These are phyloP conservation scores for Allium cepa DNA, from an alignment of 106 monocot genomes.

Conservation along the genomic window DNA sequence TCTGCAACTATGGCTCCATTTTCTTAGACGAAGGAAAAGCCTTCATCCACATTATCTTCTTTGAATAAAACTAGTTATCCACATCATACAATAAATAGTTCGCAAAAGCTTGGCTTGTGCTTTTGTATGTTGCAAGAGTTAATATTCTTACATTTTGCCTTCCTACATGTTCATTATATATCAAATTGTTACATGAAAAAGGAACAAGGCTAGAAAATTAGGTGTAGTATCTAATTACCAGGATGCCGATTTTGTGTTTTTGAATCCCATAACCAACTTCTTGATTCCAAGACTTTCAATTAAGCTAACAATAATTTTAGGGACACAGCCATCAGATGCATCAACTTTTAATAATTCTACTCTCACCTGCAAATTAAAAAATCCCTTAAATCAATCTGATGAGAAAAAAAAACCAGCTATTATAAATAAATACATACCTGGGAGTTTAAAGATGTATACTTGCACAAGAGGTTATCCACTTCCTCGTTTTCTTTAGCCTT, in stretches of 20 bases:
- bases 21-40: too few species aligned
- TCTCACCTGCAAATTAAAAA: slow-evolving; percentile 1
- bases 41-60: too few species aligned
- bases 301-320: neutral
- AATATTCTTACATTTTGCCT: too few species aligned
- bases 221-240: neutral
- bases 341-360: slow-evolving; percentile 6
- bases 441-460: neutral
- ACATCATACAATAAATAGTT: too few species aligned
- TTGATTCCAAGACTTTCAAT: slow-evolving; percentile 8
- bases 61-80: too few species aligned
- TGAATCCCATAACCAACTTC: slow-evolving; percentile 16
- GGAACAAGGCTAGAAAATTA: neutral
- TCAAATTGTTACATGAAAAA: neutral
- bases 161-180: too few species aligned
- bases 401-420: neutral
- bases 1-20: too few species aligned
- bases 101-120: too few species aligned
- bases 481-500: slow-evolving; percentile 1
- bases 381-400: neutral
- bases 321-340: neutral
- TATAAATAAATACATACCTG: neutral
- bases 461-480: slow-evolving; percentile 5
- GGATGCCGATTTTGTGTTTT: neutral
- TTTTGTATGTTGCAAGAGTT: too few species aligned